phyloP scores from a whole-genome alignment of 2,329 filamentous ascomycete species.

The Leptographium radiaticola region DNA sequence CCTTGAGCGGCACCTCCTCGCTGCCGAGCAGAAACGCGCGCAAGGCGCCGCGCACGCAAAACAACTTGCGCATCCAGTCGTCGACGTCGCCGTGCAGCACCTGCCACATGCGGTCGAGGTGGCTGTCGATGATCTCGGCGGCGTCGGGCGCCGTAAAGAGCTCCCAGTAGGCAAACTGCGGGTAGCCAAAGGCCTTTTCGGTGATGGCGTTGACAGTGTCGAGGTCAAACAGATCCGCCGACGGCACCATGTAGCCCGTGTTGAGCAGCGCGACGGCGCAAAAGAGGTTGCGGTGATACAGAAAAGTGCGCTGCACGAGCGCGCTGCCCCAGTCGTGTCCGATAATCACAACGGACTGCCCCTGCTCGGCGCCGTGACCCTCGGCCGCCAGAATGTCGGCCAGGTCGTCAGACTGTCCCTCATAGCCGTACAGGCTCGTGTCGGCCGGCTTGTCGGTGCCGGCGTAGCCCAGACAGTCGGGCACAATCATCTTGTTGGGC shows the following conservation, averaged over 20 bases:
- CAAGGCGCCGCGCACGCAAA: constrained; percentile 22
- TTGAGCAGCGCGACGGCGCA: constrained; percentile 28
- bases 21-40: constrained; percentile 14
- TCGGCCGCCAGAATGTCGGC: constrained; percentile 22
- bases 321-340: constrained; percentile 37
- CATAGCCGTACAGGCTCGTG: constrained; percentile 20
- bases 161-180: constrained; percentile 29
- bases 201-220: constrained; percentile 19
- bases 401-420: constrained; percentile 24
- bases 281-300: constrained; percentile 26
- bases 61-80: constrained; percentile 20
- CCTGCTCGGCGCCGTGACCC: not conserved
- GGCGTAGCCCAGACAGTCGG: constrained; percentile 26
- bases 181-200: constrained; percentile 22
- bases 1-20: constrained; percentile 13
- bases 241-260: constrained; percentile 26
- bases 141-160: constrained; percentile 28
- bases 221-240: constrained; percentile 20
- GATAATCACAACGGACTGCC: constrained; percentile 21
- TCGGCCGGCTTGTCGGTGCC: constrained; percentile 27
- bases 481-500: constrained; percentile 23
- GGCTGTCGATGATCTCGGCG: constrained; percentile 21
- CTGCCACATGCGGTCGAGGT: constrained; percentile 24
- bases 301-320: constrained; percentile 26
- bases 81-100: constrained; percentile 17